phyloP scores from a whole-genome alignment of 305 asterid species.

The Rubia tinctorum region DNA sequence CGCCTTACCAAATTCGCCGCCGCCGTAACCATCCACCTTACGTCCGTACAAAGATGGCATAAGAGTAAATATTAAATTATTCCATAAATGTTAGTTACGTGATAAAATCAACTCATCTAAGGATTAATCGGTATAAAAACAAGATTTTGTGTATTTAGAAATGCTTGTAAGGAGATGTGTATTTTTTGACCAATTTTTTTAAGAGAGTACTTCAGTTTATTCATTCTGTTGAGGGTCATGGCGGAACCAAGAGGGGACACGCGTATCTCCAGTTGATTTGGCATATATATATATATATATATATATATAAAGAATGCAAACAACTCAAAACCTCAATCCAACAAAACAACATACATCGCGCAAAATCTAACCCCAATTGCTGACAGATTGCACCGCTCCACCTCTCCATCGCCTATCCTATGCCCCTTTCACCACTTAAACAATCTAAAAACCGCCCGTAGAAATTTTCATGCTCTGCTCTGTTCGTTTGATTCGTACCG shows the following conservation, averaged over 20 bases:
- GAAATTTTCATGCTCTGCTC: not conserved
- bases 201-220: not conserved
- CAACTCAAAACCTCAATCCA: not conserved
- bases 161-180: too few relatives aligned
- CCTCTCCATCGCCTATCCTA: not conserved
- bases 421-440: not conserved
- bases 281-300: not conserved
- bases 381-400: not conserved
- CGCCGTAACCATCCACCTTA: too few relatives aligned
- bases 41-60: too few relatives aligned
- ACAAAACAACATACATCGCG: not conserved
- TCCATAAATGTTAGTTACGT: not conserved
- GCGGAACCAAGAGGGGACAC: not conserved
- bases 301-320: not conserved
- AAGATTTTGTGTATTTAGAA: too few relatives aligned
- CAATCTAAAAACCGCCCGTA: not conserved
- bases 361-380: too few relatives aligned
- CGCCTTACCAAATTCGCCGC: too few relatives aligned
- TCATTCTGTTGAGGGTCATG: not conserved
- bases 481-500: not conserved
- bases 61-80: too few relatives aligned
- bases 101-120: too few relatives aligned
- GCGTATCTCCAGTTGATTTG: not conserved
- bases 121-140: too few relatives aligned
- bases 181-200: too few relatives aligned